Base-by-base conservation (phyloP, 2,329 filamentous ascomycete species). In the Penicillium sp. region DNA sequence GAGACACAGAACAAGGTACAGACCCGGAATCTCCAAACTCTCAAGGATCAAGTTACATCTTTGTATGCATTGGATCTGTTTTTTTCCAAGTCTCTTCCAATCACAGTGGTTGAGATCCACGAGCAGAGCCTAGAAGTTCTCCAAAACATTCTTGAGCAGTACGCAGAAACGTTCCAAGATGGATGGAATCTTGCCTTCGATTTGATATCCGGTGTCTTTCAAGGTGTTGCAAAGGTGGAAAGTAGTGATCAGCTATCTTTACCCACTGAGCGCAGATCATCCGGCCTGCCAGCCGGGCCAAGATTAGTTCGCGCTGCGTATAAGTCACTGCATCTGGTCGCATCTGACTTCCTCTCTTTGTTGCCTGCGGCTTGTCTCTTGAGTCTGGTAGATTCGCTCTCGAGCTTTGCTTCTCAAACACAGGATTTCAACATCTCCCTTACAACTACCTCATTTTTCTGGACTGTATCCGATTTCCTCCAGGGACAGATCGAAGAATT, bases 341-440 rank as follows among this genome's bases (percentile, higher is more conserved):
- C 93, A 73, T 97, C 95, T 0, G 95, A 99, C 73, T 99, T 99
- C 68, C 77, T 99, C 33, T 82, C 87, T 14, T 87, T 90, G 7
- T 82, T 87, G 55, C 90, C 85, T 46, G 86, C 85, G 71, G 84
- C 80, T 49, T 97, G 84, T 78, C 90, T 89, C 73, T 82, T 87
- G 58, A 85, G 88, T 57, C 83, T 99, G 16, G 87, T 98, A 59
- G 90, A 96, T 76, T 91, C 93, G 11, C 83, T 99, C 22, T 91
- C 91, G 68, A 88, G 89, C 62, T 99, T 98, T 74, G 92, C 91
- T 65, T 89, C 87, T 0, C 95, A 99, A 73, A 84, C 88, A 62
- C 90, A 96, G 64, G 95, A 99, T 69, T 82, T 99, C 37, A 99
- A 99, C 65, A 96, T 98, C 68, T 93, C 93, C 0, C 80, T 99